Evolutionary conservation across 208 protist genomes (phyloP).

Genomic region (Leishmania mexicana): DNA sequence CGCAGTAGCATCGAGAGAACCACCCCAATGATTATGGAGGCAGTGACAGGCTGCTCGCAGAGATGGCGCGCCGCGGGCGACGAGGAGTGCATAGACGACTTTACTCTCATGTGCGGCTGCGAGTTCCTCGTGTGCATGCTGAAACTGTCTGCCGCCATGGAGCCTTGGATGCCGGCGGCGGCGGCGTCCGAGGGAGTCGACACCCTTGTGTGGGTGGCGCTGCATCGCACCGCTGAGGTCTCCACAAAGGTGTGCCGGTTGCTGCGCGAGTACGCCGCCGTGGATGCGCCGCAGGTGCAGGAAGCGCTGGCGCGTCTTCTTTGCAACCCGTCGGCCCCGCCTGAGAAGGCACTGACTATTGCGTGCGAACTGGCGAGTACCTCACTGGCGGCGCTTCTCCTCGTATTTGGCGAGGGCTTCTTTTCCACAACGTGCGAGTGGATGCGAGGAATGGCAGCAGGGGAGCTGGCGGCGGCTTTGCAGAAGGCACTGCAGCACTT

Average conservation of each 20-base stretch:
- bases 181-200: slow-evolving; percentile 21
- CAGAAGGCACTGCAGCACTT: slow-evolving; percentile 17
- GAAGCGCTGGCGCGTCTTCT: slow-evolving; percentile 21
- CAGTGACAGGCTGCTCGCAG: slow-evolving; percentile 1
- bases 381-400: slow-evolving; percentile 23
- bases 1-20: slow-evolving; percentile 19
- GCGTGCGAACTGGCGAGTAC: slow-evolving; percentile 25
- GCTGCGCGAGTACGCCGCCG: slow-evolving; percentile 25
- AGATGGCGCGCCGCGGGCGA: slow-evolving; percentile 8
- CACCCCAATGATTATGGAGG: slow-evolving; percentile 19
- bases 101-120: slow-evolving; percentile 39
- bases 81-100: not conserved
- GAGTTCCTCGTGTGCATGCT: slow-evolving; percentile 59
- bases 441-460: slow-evolving; percentile 12
- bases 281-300: slow-evolving; percentile 10
- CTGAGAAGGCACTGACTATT: slow-evolving; percentile 20
- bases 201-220: slow-evolving; percentile 34
- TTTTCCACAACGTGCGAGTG: slow-evolving; percentile 16
- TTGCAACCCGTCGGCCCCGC: slow-evolving; percentile 1
- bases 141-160: slow-evolving; percentile 37
- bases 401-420: slow-evolving; percentile 27
- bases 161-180: slow-evolving; percentile 38
- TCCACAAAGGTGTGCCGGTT: slow-evolving; percentile 26
- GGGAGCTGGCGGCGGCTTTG: slow-evolving; percentile 7
- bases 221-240: slow-evolving; percentile 11